These are phyloP conservation scores for Daldinia childiae DNA, from an alignment of 495 filamentous ascomycete genomes.

Conservation along the genomic window DNA sequence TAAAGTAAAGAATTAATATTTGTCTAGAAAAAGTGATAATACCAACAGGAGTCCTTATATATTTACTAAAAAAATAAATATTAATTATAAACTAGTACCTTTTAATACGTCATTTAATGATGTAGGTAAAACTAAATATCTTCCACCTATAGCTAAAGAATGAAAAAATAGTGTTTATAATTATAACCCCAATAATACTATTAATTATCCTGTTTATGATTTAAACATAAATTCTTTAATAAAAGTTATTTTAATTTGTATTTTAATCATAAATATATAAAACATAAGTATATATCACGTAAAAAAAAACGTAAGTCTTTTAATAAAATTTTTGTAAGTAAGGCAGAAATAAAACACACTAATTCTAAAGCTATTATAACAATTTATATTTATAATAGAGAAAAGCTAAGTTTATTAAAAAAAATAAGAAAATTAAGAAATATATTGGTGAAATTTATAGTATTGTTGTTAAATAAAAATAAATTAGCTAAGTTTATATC, in stretches of 20 bases:
- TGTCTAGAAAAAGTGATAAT: slow-evolving; percentile 15
- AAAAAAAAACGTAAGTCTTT: slow-evolving; percentile 19
- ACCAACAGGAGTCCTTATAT: slow-evolving; percentile 13
- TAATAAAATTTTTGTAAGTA: slow-evolving; percentile 15
- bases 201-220: slow-evolving; percentile 18
- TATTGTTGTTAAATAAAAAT: slow-evolving; percentile 8
- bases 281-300: slow-evolving; percentile 21
- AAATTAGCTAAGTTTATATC: slow-evolving; percentile 15
- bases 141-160: slow-evolving; percentile 13
- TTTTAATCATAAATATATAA: slow-evolving; percentile 20
- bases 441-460: no score
- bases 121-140: slow-evolving; percentile 16
- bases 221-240: slow-evolving; percentile 23
- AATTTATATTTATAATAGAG: slow-evolving; percentile 16
- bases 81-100: slow-evolving; percentile 14
- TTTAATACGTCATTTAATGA: no score
- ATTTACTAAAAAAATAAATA: slow-evolving; percentile 19
- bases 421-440: slow-evolving; percentile 8
- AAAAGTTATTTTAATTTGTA: slow-evolving; percentile 22
- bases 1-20: no score
- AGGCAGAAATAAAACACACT: slow-evolving; percentile 12
- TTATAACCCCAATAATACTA: slow-evolving; percentile 16
- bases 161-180: slow-evolving; percentile 22
- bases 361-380: slow-evolving; percentile 17
- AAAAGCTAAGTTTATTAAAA: slow-evolving; percentile 18